Conservation (phyloP, 2,329 filamentous ascomycete species). For the Penicillium verrucosum region DNA sequence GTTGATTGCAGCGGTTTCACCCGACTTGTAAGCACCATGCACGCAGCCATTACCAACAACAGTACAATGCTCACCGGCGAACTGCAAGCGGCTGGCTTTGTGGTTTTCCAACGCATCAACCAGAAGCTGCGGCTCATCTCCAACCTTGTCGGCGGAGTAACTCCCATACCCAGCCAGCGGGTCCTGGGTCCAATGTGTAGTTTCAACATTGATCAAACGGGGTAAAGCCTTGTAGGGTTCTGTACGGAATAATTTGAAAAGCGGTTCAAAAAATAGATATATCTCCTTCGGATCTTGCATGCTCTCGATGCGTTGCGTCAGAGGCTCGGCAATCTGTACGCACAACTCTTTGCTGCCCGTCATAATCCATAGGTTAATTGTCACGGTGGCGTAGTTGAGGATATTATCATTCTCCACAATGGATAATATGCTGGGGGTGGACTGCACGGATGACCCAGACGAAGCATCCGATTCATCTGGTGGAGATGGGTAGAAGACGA, state of each 20-base stretch:
- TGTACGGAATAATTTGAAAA: conserved; percentile 45
- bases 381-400: conserved; percentile 45
- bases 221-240: conserved; percentile 46
- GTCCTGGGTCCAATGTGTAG: conserved; percentile 46
- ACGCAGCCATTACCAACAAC: conserved; percentile 44
- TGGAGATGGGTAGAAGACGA: conserved; percentile 45
- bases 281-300: conserved; percentile 39
- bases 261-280: conserved; percentile 45
- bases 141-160: conserved; percentile 47
- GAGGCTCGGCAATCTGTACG: conserved; percentile 44
- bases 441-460: conserved; percentile 28
- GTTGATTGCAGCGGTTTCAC: conserved; percentile 43
- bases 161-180: conserved; percentile 44
- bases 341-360: conserved; percentile 43
- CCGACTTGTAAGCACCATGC: conserved; percentile 46
- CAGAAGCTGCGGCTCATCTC: conserved; percentile 40
- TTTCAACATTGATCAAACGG: conserved; percentile 40
- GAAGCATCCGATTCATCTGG: conserved; percentile 27
- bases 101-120: conserved; percentile 39
- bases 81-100: conserved; percentile 38
- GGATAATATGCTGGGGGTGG: conserved; percentile 12
- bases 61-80: conserved; percentile 44
- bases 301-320: conserved; percentile 46
- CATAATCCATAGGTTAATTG: conserved; percentile 47
- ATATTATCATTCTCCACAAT: conserved; percentile 31